Evolutionary conservation across 345 rosid species (phyloP), one percentile per base, ranked within the genome.

Genomic region (Toxicodendron radicans): DNA sequence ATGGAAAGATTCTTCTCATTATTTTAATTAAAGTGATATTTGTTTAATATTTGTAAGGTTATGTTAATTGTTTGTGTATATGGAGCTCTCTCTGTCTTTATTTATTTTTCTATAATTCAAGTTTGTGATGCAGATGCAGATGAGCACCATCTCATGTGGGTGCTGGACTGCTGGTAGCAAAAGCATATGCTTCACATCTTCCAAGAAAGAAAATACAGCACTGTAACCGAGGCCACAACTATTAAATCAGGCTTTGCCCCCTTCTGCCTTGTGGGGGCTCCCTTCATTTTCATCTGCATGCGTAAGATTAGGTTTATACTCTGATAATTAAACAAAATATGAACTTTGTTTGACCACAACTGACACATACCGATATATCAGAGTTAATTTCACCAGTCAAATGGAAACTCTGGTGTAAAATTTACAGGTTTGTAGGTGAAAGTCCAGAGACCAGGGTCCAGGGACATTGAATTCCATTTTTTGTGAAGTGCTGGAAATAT

Each of bases 1-100:
- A 67, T 32, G 79, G 84, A 75, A 81, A 79, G 78, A 73, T 73
- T 82, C 80, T 45, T 46, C 12, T 4, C 2, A 3, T 46, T 20
- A 38, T 70, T 38, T 70, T 66, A 5, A 35, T 60, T 64, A 57
- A 53, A 58, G 73, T 61, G 10, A 21, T n/a, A 18, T 30, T 71
- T 60, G 65, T 58, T 46, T 73, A 61, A 73, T 45, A 1, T 18
- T 18, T 33, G 1, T 33, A n/a, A 16, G 10, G 43, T 32, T 33
- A 21, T 43, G 5, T 21, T 38, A 7, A 27, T 64, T 24, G 68
- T 35, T 64, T 24, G 68, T 35, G 45, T 24, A 38, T 20, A 16
- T 63, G 45, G 20, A 12, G 13, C 41, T 20, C 21, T 60, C 45
- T 58, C 16, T 58, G 71, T 65, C 30, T 13, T 16, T 35, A 38